A percentile compares a stretch with the other conserved stretches of the same genome.
These are phyloP conservation scores for Psidium guajava DNA, from an alignment of 345 rosid genomes.

Conservation along the genomic window DNA sequence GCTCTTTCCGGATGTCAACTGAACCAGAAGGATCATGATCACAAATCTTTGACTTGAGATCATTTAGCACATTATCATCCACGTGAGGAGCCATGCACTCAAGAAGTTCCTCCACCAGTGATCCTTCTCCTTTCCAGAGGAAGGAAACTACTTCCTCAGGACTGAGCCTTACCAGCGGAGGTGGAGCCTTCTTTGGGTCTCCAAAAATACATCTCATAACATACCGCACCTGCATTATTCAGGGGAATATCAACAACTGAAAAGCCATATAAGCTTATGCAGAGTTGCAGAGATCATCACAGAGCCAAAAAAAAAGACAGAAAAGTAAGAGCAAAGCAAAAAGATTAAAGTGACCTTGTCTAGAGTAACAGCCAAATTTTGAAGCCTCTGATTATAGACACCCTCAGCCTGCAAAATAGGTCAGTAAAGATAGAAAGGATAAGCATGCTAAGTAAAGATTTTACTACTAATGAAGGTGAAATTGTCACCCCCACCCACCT, in stretches of 20 bases:
- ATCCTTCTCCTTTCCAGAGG: slow-evolving; percentile 89
- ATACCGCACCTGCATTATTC: slow-evolving; percentile 67
- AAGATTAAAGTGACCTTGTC: slow-evolving; percentile 61
- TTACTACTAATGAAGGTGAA: neutral
- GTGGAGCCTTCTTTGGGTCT: slow-evolving; percentile 94
- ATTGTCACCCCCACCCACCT: neutral
- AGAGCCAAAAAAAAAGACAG: neutral
- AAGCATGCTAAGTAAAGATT: neutral
- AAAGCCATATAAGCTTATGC: neutral
- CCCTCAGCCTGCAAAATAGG: slow-evolving; percentile 81
- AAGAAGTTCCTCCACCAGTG: slow-evolving; percentile 83
- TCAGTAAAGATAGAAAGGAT: slow-evolving; percentile 5
- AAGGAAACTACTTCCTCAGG: slow-evolving; percentile 62
- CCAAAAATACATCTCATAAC: slow-evolving; percentile 86
- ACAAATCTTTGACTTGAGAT: slow-evolving; percentile 58
- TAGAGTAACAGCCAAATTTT: slow-evolving; percentile 94
- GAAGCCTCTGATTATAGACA: slow-evolving; percentile 99
- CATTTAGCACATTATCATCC: slow-evolving; percentile 48
- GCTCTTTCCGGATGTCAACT: slow-evolving; percentile 51
- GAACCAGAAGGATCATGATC: slow-evolving; percentile 66
- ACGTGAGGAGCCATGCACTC: slow-evolving; percentile 68
- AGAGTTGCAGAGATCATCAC: neutral
- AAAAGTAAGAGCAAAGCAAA: neutral
- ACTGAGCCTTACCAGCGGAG: slow-evolving; percentile 78
- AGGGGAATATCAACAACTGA: neutral